Base-by-base conservation (phyloP, 2,329 filamentous ascomycete species). In the Aspergillus fischeri region DNA sequence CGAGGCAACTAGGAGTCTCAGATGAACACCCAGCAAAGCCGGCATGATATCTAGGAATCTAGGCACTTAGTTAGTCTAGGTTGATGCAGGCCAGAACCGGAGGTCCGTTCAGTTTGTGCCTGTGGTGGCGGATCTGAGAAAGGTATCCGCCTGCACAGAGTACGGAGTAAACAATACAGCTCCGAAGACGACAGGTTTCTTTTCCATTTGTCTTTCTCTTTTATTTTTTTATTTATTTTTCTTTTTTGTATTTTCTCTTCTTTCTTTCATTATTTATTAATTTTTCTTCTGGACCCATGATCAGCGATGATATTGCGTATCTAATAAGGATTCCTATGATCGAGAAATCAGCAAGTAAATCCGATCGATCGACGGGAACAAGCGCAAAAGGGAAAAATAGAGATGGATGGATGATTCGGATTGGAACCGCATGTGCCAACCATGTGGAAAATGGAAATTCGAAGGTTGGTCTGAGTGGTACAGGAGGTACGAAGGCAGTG, bases 341-440 rank as follows among this genome's bases (percentile, higher is more conserved):
- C 42, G 42, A 45, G 42, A 3, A 45, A 45, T 24, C n/a, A 21
- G 42, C 21, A 20, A 10, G 8, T 9, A 45, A 45, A 45, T 45
- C 9, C n/a, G n/a, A 45, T 21, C 42, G 42, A 45, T 45, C 3
- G 8, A 45, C 21, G 41, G 41, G 41, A 10, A 9, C 41, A 44
- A 44, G 17, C 41, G 20, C 8, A 21, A n/a, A 20, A 20, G 9
- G 42, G 3, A 44, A 14, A 45, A 47, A 49, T 47, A 51, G 48
- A 48, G 21, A 25, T 25, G 55, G 21, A 25, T 25, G 55, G 57
- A 52, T 17, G 32, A 51, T 32, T 49, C 38, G 44, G 45, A 66
- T 64, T 62, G 63, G 58, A 62, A 45, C 29, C 65, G 63, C 65
- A 69, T 64, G 56, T 71, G 67, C 67, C 68, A 70, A 70, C 68